A percentile compares a stretch with the other conserved stretches of the same genome.
These are phyloP conservation scores for Peniophora sp. DNA, from an alignment of 1,284 basidiomycete species.

Conservation along the genomic window DNA sequence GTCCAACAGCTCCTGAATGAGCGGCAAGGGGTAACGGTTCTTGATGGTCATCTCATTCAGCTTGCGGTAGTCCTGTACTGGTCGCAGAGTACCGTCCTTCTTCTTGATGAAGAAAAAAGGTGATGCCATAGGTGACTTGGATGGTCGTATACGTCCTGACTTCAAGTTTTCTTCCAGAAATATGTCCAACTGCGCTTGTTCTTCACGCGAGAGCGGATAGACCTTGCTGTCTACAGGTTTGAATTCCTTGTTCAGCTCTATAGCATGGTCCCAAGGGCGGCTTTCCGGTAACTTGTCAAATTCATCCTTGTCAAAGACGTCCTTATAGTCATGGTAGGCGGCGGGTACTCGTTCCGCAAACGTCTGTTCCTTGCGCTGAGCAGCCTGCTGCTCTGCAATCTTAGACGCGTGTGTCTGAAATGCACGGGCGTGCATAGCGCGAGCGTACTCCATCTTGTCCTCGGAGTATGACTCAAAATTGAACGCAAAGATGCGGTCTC, in stretches of 20 bases:
- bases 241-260: constrained; percentile 1
- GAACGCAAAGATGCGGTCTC: background rate
- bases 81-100: constrained; percentile 23
- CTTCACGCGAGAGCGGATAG: constrained; percentile 13
- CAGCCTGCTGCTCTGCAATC: background rate
- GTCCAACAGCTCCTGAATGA: constrained; percentile 21
- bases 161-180: constrained; percentile 18
- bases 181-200: constrained; percentile 12
- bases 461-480: background rate
- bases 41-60: constrained; percentile 25
- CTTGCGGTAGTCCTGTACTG: constrained; percentile 22
- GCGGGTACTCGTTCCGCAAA: background rate
- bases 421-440: background rate
- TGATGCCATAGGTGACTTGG: constrained; percentile 15
- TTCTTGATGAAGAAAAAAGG: constrained; percentile 28
- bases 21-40: constrained; percentile 22
- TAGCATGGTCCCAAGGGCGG: constrained; percentile 4
- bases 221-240: constrained; percentile 4
- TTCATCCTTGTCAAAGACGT: constrained; percentile 2
- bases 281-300: background rate
- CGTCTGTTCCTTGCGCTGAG: background rate
- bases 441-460: background rate
- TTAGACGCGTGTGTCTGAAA: background rate
- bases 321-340: background rate
- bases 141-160: constrained; percentile 7